Conservation (phyloP, 805 yeast genomes). For the Yamadazyma olivae region DNA sequence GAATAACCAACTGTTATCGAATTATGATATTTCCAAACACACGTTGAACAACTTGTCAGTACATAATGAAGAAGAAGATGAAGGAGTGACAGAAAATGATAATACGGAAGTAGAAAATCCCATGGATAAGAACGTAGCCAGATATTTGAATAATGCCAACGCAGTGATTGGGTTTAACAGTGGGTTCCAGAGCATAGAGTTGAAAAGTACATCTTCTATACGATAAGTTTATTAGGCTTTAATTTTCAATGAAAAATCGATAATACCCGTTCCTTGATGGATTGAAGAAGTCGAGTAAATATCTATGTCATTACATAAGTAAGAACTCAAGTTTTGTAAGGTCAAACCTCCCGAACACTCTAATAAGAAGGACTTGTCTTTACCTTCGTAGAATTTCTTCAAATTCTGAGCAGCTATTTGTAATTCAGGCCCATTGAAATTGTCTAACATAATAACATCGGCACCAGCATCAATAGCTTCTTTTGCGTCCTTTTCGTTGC, state of each 20-base stretch:
- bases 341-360: constrained; percentile 94
- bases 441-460: constrained; percentile 92
- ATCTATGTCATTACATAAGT: constrained; percentile 76
- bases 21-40: constrained; percentile 6
- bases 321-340: constrained; percentile 58
- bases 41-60: background rate
- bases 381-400: constrained; percentile 52
- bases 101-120: constrained; percentile 11
- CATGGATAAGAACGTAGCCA: constrained; percentile 21
- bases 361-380: constrained; percentile 53
- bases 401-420: constrained; percentile 61
- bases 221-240: constrained; percentile 5
- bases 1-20: constrained; percentile 15
- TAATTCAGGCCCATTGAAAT: constrained; percentile 67
- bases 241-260: constrained; percentile 84
- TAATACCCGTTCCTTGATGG: constrained; percentile 84
- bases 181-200: constrained; percentile 38
- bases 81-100: constrained; percentile 14
- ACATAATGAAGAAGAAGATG: constrained; percentile 6
- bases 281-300: constrained; percentile 87
- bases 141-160: constrained; percentile 29
- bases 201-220: constrained; percentile 21
- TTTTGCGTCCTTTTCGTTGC: constrained; percentile 76
- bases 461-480: constrained; percentile 97
- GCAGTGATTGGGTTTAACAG: constrained; percentile 41